Evolutionary conservation across 345 rosid species (phyloP).

Genomic region (Lumnitzera racemosa): DNA sequence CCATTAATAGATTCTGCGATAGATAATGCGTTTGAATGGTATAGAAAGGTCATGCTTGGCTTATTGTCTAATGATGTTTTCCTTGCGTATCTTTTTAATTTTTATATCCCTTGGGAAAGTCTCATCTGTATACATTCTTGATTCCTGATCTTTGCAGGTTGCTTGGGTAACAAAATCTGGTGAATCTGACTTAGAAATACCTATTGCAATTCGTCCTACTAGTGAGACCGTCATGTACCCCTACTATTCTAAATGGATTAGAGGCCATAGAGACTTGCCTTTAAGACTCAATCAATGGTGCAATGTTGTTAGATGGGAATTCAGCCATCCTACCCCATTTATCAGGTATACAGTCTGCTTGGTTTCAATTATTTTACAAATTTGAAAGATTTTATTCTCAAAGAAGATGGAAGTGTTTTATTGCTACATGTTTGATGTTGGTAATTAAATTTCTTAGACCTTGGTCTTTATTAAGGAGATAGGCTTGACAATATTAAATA

Average conservation of each 20-base stretch:
- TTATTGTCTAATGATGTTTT: no score
- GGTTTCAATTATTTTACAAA: background rate
- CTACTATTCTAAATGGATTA: conserved; percentile 92
- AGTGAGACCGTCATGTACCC: conserved; percentile 99
- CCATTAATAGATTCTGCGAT: no score
- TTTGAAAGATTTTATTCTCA: no score
- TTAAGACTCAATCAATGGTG: conserved; percentile 97
- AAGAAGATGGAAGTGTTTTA: no score
- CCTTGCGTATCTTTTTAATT: background rate
- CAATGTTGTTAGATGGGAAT: conserved; percentile 99
- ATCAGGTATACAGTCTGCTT: conserved; percentile 51
- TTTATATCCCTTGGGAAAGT: no score
- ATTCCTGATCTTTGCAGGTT: conserved; percentile 39
- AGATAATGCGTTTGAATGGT: no score
- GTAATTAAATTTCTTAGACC: background rate
- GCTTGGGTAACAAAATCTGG: conserved; percentile 98
- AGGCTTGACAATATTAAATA: no score
- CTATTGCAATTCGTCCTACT: conserved; percentile 94
- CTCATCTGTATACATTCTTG: no score
- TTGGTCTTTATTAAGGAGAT: background rate
- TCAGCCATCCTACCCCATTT: conserved; percentile 99
- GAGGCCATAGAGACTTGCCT: conserved; percentile 97
- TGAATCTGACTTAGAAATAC: conserved; percentile 81
- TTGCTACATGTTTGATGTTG: no score
- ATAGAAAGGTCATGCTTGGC: no score